These are phyloP conservation scores for Kernera saxatilis DNA, from an alignment of 345 rosid genomes.

Conservation along the genomic window DNA sequence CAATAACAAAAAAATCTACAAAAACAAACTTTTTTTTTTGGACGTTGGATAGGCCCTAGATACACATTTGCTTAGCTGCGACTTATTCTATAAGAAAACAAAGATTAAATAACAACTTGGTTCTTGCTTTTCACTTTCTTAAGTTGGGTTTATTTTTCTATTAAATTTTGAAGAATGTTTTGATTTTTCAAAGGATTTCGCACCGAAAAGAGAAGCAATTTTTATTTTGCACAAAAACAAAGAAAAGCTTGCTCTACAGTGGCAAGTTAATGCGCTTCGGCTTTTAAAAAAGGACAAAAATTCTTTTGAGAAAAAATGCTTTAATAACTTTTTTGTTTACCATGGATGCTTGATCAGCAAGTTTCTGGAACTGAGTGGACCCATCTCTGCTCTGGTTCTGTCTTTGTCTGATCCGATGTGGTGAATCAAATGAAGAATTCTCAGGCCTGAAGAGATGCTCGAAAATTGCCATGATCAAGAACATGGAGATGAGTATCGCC, in stretches of 20 bases:
- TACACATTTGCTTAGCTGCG: background rate
- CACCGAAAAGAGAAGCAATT: slow-evolving; percentile 15
- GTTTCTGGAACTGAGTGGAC: slow-evolving; percentile 28
- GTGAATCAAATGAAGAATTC: slow-evolving; percentile 52
- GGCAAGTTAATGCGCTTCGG: slow-evolving; percentile 22
- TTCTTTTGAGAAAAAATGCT: slow-evolving; percentile 21
- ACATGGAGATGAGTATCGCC: slow-evolving; percentile 83
- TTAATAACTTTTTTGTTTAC: slow-evolving; percentile 3
- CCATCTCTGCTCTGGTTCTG: slow-evolving; percentile 26
- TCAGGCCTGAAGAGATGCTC: slow-evolving; percentile 80
- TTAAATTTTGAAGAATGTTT: background rate
- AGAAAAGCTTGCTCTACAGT: background rate
- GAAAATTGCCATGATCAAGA: slow-evolving; percentile 88
- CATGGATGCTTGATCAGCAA: slow-evolving; percentile 30
- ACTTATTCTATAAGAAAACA: background rate
- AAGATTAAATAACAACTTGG: slow-evolving; percentile 3
- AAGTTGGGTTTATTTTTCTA: background rate
- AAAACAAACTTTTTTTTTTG: too few species aligned
- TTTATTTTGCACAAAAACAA: background rate
- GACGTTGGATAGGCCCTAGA: too few species aligned
- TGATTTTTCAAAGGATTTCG: background rate
- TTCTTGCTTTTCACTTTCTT: slow-evolving; percentile 15
- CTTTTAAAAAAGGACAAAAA: slow-evolving; percentile 19
- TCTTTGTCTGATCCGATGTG: slow-evolving; percentile 30
- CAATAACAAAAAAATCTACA: too few species aligned